phyloP scores from a whole-genome alignment of 2,329 filamentous ascomycete species.

The Ciborinia camelliae region DNA sequence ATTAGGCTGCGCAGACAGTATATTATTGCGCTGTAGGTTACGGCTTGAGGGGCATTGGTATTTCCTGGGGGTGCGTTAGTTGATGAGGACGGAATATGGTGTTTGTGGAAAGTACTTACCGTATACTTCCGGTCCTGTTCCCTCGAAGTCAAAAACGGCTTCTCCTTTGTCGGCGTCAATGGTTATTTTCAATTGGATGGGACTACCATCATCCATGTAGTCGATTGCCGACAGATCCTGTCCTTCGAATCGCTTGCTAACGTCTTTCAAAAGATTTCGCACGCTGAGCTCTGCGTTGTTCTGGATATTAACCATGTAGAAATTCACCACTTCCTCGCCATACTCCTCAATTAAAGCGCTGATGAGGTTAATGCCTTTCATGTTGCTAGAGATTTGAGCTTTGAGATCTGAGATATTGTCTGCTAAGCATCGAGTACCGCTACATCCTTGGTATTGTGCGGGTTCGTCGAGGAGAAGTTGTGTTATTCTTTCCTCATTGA shows the following conservation, averaged over 20 bases:
- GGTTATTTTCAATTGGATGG: constrained; percentile 69
- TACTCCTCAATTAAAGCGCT: constrained; percentile 73
- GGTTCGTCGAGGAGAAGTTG: constrained; percentile 71
- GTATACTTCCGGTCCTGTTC: constrained; percentile 76
- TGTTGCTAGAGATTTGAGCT: constrained; percentile 82
- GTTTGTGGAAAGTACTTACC: constrained; percentile 43
- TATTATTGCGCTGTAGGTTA: constrained; percentile 81
- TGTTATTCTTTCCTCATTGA: constrained; percentile 73
- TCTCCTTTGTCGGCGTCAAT: constrained; percentile 73
- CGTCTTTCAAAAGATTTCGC: constrained; percentile 66
- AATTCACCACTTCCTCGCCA: constrained; percentile 70
- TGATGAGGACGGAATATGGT: neutral
- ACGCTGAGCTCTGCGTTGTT: constrained; percentile 76
- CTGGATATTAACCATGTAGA: constrained; percentile 82
- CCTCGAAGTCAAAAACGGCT: constrained; percentile 73
- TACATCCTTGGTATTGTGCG: constrained; percentile 70
- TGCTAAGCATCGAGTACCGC: constrained; percentile 71
- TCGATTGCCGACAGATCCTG: constrained; percentile 71
- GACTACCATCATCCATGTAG: constrained; percentile 83
- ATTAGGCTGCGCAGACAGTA: constrained; percentile 82
- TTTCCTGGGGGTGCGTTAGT: constrained; percentile 47
- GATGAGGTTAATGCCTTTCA: constrained; percentile 79
- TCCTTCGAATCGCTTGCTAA: constrained; percentile 66
- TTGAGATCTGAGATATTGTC: constrained; percentile 87
- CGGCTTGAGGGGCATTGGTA: constrained; percentile 76